These are phyloP conservation scores for Botrytis deweyae DNA, from an alignment of 2,329 filamentous ascomycete genomes.

Conservation along the genomic window DNA sequence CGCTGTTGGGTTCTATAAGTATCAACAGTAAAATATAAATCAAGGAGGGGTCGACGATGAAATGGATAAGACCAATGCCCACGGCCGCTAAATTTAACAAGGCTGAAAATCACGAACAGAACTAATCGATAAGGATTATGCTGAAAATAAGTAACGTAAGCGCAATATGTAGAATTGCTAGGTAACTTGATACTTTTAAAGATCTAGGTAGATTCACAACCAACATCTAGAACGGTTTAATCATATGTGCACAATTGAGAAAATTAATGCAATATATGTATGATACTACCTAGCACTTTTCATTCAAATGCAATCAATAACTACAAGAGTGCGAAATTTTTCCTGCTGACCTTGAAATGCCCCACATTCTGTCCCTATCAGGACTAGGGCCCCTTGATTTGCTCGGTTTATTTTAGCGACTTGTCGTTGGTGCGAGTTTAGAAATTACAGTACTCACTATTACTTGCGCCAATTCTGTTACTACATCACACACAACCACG, in stretches of 20 bases:
- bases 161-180: background rate
- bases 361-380: slow-evolving; percentile 10
- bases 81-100: slow-evolving; percentile 16
- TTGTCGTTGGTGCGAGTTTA: slow-evolving; percentile 18
- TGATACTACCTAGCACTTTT: background rate
- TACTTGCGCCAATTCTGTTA: slow-evolving; percentile 8
- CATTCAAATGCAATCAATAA: background rate
- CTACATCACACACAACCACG: slow-evolving; percentile 17
- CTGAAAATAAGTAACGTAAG: background rate
- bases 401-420: slow-evolving; percentile 23
- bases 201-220: background rate
- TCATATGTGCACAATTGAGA: slow-evolving; percentile 3
- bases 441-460: slow-evolving; percentile 12
- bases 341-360: slow-evolving; percentile 16
- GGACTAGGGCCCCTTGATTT: slow-evolving; percentile 21
- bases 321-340: slow-evolving; percentile 21
- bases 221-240: background rate
- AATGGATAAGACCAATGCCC: background rate
- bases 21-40: background rate
- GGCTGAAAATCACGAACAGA: slow-evolving; percentile 8
- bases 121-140: slow-evolving; percentile 23
- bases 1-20: background rate
- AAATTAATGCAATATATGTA: background rate
- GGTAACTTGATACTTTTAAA: background rate
- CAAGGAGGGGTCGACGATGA: slow-evolving; percentile 10